Percentiles rank a stretch among this genome's conserved stretches.
These are phyloP conservation scores for Aspergillus pseudoterreus DNA, from an alignment of 2,329 filamentous ascomycete genomes.

Conservation along the genomic window DNA sequence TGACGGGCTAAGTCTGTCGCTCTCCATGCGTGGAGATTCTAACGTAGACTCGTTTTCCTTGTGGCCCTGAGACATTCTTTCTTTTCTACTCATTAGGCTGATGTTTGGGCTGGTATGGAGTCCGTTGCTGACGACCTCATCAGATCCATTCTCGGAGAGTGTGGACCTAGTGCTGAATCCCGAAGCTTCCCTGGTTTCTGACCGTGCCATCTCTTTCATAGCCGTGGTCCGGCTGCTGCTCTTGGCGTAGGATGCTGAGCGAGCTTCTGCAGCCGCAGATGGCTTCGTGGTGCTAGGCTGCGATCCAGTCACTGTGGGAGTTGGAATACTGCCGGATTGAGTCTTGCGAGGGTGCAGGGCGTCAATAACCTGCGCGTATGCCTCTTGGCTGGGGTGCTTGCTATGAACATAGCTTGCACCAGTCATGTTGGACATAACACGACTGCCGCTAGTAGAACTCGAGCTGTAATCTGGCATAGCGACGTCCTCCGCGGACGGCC, in stretches of 20 bases:
- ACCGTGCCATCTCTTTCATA: slow-evolving; percentile 27
- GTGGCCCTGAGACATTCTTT: slow-evolving; percentile 20
- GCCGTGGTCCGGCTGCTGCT: slow-evolving; percentile 15
- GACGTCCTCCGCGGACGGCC: slow-evolving; percentile 42
- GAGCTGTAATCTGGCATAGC: slow-evolving; percentile 50
- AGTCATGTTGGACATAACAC: slow-evolving; percentile 39
- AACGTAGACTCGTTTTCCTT: slow-evolving; percentile 19
- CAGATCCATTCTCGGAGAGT: slow-evolving; percentile 13
- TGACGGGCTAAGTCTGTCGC: slow-evolving; percentile 14
- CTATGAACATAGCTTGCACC: slow-evolving; percentile 42
- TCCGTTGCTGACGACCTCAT: slow-evolving; percentile 18
- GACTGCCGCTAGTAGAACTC: slow-evolving; percentile 37
- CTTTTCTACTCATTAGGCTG: slow-evolving; percentile 32
- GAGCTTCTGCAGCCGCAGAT: slow-evolving; percentile 27
- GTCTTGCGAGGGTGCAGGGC: slow-evolving; percentile 35
- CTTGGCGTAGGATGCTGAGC: slow-evolving; percentile 24
- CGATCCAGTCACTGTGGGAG: slow-evolving; percentile 22
- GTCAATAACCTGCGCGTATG: slow-evolving; percentile 35
- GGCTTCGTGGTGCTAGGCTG: slow-evolving; percentile 20
- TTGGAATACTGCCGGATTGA: slow-evolving; percentile 23
- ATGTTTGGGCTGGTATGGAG: slow-evolving; percentile 30
- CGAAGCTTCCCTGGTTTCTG: slow-evolving; percentile 29
- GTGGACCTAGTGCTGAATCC: slow-evolving; percentile 29
- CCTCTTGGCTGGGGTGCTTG: slow-evolving; percentile 39
- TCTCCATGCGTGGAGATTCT: slow-evolving; percentile 17